These are phyloP conservation scores for Aspergillus eucalypticola DNA, from an alignment of 2,329 filamentous ascomycete genomes.

Conservation along the genomic window DNA sequence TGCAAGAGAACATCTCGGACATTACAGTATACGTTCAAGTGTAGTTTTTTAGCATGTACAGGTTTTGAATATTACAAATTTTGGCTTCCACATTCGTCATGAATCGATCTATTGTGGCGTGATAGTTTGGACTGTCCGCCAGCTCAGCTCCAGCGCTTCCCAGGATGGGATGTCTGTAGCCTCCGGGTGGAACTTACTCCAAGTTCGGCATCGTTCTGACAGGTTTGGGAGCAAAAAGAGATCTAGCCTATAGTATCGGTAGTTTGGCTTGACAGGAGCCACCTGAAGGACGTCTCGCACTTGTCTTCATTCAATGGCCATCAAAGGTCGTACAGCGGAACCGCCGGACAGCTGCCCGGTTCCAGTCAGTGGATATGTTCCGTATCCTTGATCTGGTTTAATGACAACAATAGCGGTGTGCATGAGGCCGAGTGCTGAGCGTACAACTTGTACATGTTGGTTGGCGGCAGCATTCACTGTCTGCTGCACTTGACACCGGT, in stretches of 20 bases:
- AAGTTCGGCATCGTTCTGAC: neutral
- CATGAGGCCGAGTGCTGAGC: constrained; percentile 13
- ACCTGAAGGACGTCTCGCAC: neutral
- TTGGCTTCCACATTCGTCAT: neutral
- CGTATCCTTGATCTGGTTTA: neutral
- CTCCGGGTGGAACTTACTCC: neutral
- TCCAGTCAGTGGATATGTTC: neutral
- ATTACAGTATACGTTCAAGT: constrained; percentile 21
- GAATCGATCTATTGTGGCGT: neutral
- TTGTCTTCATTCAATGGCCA: neutral
- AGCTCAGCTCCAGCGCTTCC: neutral
- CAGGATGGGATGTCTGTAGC: neutral
- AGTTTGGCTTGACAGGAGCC: neutral
- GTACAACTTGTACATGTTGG: constrained; percentile 6
- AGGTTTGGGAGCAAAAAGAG: neutral
- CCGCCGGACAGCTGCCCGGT: neutral
- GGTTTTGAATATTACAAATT: constrained; percentile 1
- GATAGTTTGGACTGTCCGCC: neutral
- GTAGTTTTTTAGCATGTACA: neutral
- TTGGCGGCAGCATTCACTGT: constrained; percentile 1
- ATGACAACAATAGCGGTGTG: constrained; percentile 15
- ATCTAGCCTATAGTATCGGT: neutral
- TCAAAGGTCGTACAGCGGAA: constrained; percentile 3
- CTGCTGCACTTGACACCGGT: neutral
- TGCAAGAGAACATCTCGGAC: constrained; percentile 46